Base-by-base conservation (phyloP, 331 rosid genomes). In the Stylosanthes scabra region DNA sequence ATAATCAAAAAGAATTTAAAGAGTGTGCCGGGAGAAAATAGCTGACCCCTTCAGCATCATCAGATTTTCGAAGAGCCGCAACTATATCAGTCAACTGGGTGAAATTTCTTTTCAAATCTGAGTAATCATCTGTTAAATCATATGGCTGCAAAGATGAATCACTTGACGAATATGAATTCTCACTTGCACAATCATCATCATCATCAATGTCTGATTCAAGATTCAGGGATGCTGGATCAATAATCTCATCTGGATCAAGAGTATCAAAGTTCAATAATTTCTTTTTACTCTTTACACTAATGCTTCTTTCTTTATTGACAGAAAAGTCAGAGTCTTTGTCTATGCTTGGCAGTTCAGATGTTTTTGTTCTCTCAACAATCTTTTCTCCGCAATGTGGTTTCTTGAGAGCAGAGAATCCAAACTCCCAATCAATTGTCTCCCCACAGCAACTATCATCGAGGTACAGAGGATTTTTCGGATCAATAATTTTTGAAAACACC, bases 31-130 rank as follows among this genome's bases (percentile, higher is more conserved):
- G 47, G 45, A 68, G 76, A 20, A 66, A 74, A 80, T 66, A 57
- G 84, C 97, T 83, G 81, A 94, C 99, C 93, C 93, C 99, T 37
- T 91, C 97, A 65, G 83, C 91, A 85, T 94, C 92, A 67, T 89
- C 93, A 11, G 96, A 62, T 87, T 94, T 94, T 77, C 92, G 89
- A 65, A 94, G 95, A 56, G 96, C 96, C 3, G 83, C 93, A 82
- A 84, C 89, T 45, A 94, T 88, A 84, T 94, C 99, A 75, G 82
- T 77, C 85, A 94, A 77, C 82, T 94, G 99, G 14, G 96, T 84
- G 56, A 94, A 28, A 5, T 82, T 87, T 73, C 70, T 91, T 68
- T 88, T 94, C 83, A 94, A 81, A 89, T 91, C 99, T 7, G 97
- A 68, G 70, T 91, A 97, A 73, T 94, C 96, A 71, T 94, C 99